Conservation (phyloP, 768 basidiomycete genomes). For the Bullera alba region DNA sequence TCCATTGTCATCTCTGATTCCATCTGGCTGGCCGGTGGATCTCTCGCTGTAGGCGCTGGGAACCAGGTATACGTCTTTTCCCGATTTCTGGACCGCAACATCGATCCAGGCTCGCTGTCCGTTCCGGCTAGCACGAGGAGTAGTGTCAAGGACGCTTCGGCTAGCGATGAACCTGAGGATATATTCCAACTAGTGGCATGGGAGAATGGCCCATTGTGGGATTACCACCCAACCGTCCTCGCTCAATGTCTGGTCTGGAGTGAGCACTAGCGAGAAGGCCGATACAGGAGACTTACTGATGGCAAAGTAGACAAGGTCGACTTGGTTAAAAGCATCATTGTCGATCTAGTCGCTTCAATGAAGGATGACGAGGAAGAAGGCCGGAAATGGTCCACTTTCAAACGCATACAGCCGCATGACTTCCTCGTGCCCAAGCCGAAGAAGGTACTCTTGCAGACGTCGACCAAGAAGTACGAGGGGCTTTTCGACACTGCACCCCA, state of each 20-base stretch:
- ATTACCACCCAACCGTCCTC: constrained; percentile 90
- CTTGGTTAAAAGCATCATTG: constrained; percentile 72
- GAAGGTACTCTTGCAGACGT: constrained; percentile 1
- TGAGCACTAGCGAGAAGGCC: constrained; percentile 45
- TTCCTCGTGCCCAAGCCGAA: constrained; percentile 47
- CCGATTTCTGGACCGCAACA: constrained; percentile 42
- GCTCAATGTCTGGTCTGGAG: constrained; percentile 90
- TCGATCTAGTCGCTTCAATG: constrained; percentile 56
- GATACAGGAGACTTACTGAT: background rate
- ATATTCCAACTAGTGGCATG: constrained; percentile 76
- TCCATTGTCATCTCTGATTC: constrained; percentile 78
- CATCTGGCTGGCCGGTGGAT: constrained; percentile 80
- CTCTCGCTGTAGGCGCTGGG: constrained; percentile 70
- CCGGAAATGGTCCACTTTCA: constrained; percentile 21
- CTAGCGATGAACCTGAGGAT: constrained; percentile 47
- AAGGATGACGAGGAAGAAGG: constrained; percentile 41
- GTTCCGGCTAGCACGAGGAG: constrained; percentile 14
- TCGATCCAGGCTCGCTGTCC: constrained; percentile 11
- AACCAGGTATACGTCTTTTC: constrained; percentile 78
- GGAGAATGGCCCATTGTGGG: constrained; percentile 75
- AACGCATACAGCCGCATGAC: constrained; percentile 26
- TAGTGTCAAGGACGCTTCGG: constrained; percentile 10
- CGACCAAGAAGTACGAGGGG: constrained; percentile 23
- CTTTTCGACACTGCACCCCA: constrained; percentile 21
- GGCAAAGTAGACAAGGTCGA: constrained; percentile 65